Conservation (phyloP, 1,284 basidiomycete genomes). For the Malassezia nana region DNA sequence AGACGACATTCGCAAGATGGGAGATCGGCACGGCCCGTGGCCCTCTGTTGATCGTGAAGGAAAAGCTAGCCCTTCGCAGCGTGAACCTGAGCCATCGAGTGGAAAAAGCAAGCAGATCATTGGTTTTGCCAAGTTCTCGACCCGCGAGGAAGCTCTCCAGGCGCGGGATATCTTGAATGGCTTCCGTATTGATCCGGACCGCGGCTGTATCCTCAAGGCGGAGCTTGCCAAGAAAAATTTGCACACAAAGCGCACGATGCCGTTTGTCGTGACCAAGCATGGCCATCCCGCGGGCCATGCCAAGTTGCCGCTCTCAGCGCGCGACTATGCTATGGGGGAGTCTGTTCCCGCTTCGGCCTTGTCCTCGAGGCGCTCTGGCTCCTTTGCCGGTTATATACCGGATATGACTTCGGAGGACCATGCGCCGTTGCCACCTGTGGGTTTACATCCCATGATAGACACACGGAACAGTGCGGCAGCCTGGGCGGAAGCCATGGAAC, state of each 20-base stretch:
- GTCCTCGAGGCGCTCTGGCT: neutral
- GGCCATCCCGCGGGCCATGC: neutral
- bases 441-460: neutral
- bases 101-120: constrained; percentile 64
- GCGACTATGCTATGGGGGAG: neutral
- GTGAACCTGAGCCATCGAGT: neutral
- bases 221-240: constrained; percentile 99
- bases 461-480: neutral
- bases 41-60: neutral
- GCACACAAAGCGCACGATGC: constrained; percentile 57
- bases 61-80: neutral
- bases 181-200: constrained; percentile 81
- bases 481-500: neutral
- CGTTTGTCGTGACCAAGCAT: constrained; percentile 1
- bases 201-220: constrained; percentile 84
- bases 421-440: neutral
- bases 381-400: neutral
- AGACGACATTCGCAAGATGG: neutral
- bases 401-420: neutral
- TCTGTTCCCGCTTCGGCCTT: neutral
- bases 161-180: constrained; percentile 85
- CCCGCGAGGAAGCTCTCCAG: constrained; percentile 72
- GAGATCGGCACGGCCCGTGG: constrained; percentile 8
- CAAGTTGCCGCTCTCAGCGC: neutral
- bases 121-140: constrained; percentile 90